A percentile compares a stretch with the other conserved stretches of the same genome.
These are phyloP conservation scores for Aspergillus cavernicola DNA, from an alignment of 495 filamentous ascomycete genomes.

Conservation along the genomic window DNA sequence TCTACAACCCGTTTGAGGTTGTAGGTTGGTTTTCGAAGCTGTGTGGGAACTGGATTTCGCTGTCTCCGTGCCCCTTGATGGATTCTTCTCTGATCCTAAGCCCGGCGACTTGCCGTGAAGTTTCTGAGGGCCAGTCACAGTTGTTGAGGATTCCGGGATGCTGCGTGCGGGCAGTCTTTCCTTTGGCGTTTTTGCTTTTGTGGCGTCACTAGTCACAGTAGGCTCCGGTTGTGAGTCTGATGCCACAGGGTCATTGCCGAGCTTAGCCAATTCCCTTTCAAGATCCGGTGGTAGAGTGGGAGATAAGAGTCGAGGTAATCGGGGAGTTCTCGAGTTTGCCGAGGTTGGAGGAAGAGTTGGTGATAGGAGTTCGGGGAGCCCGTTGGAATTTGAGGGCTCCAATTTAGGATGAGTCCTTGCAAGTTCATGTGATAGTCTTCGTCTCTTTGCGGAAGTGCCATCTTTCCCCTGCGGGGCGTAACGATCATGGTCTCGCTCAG, in stretches of 20 bases:
- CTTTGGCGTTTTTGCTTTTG: slow-evolving; percentile 15
- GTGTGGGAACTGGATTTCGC: background rate
- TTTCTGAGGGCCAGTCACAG: slow-evolving; percentile 4
- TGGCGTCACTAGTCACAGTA: slow-evolving; percentile 6
- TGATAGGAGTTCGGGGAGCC: slow-evolving; percentile 38
- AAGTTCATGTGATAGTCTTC: slow-evolving; percentile 28
- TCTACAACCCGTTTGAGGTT: background rate
- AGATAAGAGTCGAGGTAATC: slow-evolving; percentile 39
- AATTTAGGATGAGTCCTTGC: slow-evolving; percentile 19
- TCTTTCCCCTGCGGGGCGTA: slow-evolving; percentile 16
- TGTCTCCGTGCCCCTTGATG: background rate
- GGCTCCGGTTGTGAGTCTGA: slow-evolving; percentile 12
- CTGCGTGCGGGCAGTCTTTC: slow-evolving; percentile 9
- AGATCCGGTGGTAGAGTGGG: slow-evolving; percentile 48
- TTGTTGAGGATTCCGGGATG: slow-evolving; percentile 11
- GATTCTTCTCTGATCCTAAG: slow-evolving; percentile 3
- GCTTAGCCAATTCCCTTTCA: slow-evolving; percentile 43
- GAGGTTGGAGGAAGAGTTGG: slow-evolving; percentile 41
- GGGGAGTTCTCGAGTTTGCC: slow-evolving; percentile 28
- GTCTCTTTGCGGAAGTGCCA: slow-evolving; percentile 28
- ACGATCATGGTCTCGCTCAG: slow-evolving; percentile 23
- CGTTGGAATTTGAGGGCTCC: slow-evolving; percentile 22
- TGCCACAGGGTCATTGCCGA: slow-evolving; percentile 24
- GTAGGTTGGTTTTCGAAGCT: slow-evolving; percentile 2
- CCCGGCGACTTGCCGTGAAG: slow-evolving; percentile 6